Percentiles rank a stretch among this genome's conserved stretches.
These are phyloP conservation scores for Pisolithus marmoratus DNA, from an alignment of 768 basidiomycete genomes.

Conservation along the genomic window DNA sequence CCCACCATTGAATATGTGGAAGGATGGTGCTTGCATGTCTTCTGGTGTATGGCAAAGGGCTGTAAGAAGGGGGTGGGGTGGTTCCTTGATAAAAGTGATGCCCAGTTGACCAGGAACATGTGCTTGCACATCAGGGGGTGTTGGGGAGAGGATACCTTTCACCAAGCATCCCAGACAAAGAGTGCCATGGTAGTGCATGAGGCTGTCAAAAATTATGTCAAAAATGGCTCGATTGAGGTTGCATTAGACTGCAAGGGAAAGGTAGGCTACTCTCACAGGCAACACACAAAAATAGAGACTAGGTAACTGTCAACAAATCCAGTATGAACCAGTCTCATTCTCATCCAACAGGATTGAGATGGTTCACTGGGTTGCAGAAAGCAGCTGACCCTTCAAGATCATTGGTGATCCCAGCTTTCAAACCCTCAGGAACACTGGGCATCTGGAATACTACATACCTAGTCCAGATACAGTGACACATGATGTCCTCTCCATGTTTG, in stretches of 20 bases:
- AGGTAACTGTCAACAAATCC: not conserved
- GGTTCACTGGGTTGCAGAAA: slow-evolving; percentile 21
- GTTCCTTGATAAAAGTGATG: slow-evolving; percentile 21
- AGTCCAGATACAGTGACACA: slow-evolving; percentile 14
- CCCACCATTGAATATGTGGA: not conserved
- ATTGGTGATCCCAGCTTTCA: slow-evolving; percentile 16
- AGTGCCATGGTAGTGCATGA: not conserved
- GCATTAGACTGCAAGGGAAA: not conserved
- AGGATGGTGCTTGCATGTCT: slow-evolving; percentile 15
- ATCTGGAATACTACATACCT: slow-evolving; percentile 9
- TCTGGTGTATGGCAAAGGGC: slow-evolving; percentile 17
- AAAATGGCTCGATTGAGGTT: slow-evolving; percentile 12
- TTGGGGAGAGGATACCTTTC: not conserved
- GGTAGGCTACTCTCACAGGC: slow-evolving; percentile 18
- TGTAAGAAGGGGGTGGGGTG: slow-evolving; percentile 16
- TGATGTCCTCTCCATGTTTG: slow-evolving; percentile 14
- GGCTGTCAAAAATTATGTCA: not conserved
- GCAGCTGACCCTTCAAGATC: slow-evolving; percentile 16
- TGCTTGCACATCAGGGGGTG: not conserved
- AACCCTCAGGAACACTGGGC: slow-evolving; percentile 10
- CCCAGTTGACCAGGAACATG: slow-evolving; percentile 25
- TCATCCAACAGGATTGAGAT: slow-evolving; percentile 14
- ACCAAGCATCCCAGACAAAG: not conserved
- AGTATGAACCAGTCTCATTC: not conserved
- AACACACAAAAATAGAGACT: slow-evolving; percentile 14